Conservation (phyloP, 2,329 filamentous ascomycete species). For the Monosporascus sp. region DNA sequence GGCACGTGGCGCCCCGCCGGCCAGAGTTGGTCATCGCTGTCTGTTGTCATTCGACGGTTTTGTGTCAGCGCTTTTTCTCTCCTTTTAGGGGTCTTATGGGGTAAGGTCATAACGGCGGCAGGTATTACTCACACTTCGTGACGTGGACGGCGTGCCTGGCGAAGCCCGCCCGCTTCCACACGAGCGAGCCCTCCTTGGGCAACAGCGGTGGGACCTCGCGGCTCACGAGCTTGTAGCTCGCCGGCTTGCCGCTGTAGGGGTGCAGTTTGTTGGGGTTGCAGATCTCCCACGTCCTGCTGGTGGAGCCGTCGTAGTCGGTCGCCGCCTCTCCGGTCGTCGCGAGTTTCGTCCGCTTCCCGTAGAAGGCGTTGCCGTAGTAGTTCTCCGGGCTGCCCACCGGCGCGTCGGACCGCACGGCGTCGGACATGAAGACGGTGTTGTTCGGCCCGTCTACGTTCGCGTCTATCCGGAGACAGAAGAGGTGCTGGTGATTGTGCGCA, state of each 20-base stretch:
- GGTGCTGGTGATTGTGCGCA: conserved; percentile 92
- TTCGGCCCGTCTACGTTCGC: conserved; percentile 79
- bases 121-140: conserved; percentile 66
- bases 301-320: conserved; percentile 77
- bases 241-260: conserved; percentile 78
- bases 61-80: background rate
- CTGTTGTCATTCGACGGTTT: conserved; percentile 34
- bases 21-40: conserved; percentile 76
- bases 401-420: conserved; percentile 65
- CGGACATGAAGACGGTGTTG: conserved; percentile 82
- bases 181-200: conserved; percentile 74
- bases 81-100: too few species aligned
- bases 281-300: conserved; percentile 85
- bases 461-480: conserved; percentile 87
- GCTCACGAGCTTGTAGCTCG: conserved; percentile 84
- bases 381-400: conserved; percentile 79
- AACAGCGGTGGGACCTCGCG: conserved; percentile 74
- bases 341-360: conserved; percentile 76
- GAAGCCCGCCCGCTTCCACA: conserved; percentile 88
- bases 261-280: conserved; percentile 80
- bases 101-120: background rate
- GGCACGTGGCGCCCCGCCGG: conserved; percentile 84
- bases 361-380: conserved; percentile 86
- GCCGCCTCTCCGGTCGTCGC: conserved; percentile 62
- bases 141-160: conserved; percentile 84